phyloP scores from a whole-genome alignment of 2,329 filamentous ascomycete species.

The Allantophomopsis cytisporea region DNA sequence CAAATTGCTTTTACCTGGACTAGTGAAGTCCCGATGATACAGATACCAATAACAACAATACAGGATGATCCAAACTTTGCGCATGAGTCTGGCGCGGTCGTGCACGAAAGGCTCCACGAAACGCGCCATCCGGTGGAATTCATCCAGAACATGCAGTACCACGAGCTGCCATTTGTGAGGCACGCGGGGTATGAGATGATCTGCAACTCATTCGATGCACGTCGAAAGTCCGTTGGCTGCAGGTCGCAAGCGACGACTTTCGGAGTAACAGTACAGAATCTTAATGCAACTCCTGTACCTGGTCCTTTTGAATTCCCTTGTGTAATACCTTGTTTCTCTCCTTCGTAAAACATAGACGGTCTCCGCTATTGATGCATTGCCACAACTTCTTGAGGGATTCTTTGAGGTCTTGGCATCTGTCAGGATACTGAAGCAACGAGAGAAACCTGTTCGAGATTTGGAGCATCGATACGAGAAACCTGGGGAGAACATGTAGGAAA shows the following conservation, averaged over 20 bases:
- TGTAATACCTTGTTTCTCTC: neutral
- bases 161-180: too few relatives aligned
- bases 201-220: neutral
- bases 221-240: neutral
- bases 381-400: neutral
- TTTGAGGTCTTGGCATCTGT: neutral
- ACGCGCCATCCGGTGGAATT: too few relatives aligned
- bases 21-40: too few relatives aligned
- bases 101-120: too few relatives aligned
- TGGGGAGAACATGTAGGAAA: too few relatives aligned
- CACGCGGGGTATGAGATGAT: neutral
- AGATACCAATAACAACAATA: too few relatives aligned
- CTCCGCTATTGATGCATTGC: neutral
- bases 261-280: neutral
- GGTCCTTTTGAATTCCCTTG: neutral
- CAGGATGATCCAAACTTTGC: too few relatives aligned
- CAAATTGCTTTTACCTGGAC: too few relatives aligned
- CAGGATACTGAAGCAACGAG: neutral
- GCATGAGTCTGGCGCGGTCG: too few relatives aligned
- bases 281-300: neutral
- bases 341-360: neutral
- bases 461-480: too few relatives aligned
- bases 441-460: too few relatives aligned
- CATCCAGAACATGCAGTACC: too few relatives aligned
- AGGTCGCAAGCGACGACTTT: conserved; percentile 1